Evolutionary conservation across 805 yeast species (phyloP).

Genomic region (Teunomyces tritomae): DNA sequence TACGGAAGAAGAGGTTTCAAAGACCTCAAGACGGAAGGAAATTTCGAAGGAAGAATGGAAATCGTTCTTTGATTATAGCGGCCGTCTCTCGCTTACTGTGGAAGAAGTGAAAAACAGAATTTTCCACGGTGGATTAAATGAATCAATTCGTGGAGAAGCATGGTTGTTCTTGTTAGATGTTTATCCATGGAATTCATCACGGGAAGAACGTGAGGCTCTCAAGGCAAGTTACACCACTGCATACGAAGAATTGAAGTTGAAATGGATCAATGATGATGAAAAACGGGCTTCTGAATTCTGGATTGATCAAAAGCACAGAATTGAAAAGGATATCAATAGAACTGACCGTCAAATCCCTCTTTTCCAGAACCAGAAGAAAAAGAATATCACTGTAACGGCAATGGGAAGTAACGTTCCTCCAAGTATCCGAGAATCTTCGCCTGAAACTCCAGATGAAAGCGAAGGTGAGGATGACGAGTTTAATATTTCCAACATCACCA

Average conservation of each 20-base stretch:
- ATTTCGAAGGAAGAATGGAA: constrained; percentile 78
- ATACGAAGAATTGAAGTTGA: constrained; percentile 61
- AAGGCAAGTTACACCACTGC: constrained; percentile 53
- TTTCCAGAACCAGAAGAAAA: constrained; percentile 49
- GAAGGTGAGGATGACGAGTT: constrained; percentile 42
- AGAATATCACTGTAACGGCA: constrained; percentile 26
- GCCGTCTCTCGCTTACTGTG: constrained; percentile 69
- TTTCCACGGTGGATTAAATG: constrained; percentile 84
- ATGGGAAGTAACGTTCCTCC: constrained; percentile 14
- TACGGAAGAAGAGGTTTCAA: constrained; percentile 57
- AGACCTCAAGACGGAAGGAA: constrained; percentile 63
- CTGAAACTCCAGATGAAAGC: constrained; percentile 35
- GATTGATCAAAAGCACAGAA: constrained; percentile 85
- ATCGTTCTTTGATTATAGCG: constrained; percentile 75
- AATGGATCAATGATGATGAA: constrained; percentile 63
- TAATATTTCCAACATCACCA: constrained; percentile 63
- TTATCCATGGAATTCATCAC: constrained; percentile 84
- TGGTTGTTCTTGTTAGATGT: constrained; percentile 86
- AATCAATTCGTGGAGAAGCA: constrained; percentile 61
- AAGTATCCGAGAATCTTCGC: constrained; percentile 23
- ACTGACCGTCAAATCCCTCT: constrained; percentile 79
- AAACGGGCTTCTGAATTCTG: constrained; percentile 60
- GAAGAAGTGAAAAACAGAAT: constrained; percentile 77
- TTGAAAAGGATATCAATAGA: constrained; percentile 89
- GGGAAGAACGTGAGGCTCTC: constrained; percentile 62